Evolutionary conservation across 371 early-diverging fungal genomes (phyloP), one percentile per base, ranked within the genome.

Genomic region (Phascolomyces articulosus): DNA sequence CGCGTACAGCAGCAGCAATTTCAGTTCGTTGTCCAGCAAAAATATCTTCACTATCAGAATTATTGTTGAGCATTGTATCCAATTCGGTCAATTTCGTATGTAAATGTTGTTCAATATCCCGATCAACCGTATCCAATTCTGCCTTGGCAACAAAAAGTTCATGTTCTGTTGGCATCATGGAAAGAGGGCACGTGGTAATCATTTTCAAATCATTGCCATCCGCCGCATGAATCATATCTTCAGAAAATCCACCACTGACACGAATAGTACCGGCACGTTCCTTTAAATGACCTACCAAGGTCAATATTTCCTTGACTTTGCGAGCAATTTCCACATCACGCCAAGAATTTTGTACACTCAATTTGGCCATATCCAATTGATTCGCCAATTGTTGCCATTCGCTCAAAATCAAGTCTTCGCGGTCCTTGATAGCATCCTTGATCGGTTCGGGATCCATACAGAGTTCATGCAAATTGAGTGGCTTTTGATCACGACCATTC

Each of bases 271-370:
- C 66, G 9, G 69, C 78, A 18, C 79, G 70, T 9, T 82, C 78
- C 47, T 77, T 82, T 40, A 78, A 70, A 28, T 79, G 78, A 26
- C 79, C 78, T 13, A 83, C 72, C 20, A 78, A 72, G n/a, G 61
- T 66, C 10, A 79, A 47, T 16, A 82, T 82, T 0, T 77, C 71
- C 62, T 85, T 85, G 27, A 80, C 70, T 34, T 78, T 73, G n/a
- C 79, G 71, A 1, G 79, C 77, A 58, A 82, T 75, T 21, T 78
- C 79, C 4, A 75, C 77, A 6, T 62, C 69, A 26, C 71, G 71
- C 15, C 72, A 63, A 0, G 83, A 73, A 0, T 61, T 65, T 28
- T 80, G 72, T 0, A 83, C 38, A 7, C 64, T 58, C 4, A 26
- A 47, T 10, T 68, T 65, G 16, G 71, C 69, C 16, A 64, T 48